Conservation (phyloP, 352 stramenopile genomes). For the Phytophthora agathidicida region DNA sequence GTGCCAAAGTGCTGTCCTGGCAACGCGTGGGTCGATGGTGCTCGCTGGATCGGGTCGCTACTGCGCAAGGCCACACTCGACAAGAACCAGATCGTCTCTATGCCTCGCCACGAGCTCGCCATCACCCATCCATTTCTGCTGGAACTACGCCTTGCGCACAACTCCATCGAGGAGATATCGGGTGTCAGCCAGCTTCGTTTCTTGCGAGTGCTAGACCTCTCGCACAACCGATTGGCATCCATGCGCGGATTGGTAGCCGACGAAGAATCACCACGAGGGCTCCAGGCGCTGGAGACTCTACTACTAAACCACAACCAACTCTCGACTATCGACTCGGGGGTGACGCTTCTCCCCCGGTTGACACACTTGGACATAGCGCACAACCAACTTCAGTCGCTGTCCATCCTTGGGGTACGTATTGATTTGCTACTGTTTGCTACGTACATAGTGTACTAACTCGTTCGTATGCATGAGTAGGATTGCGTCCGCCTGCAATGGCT, state of each 20-base stretch:
- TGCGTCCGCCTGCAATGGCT: slow-evolving; percentile 59
- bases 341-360: slow-evolving; percentile 54
- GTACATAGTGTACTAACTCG: neutral
- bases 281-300: slow-evolving; percentile 58
- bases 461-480: slow-evolving; percentile 33
- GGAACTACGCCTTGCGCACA: slow-evolving; percentile 68
- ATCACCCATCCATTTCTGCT: slow-evolving; percentile 64
- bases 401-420: slow-evolving; percentile 51
- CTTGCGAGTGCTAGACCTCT: slow-evolving; percentile 71
- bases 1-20: slow-evolving; percentile 55
- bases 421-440: neutral
- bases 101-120: slow-evolving; percentile 48
- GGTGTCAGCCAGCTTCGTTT: slow-evolving; percentile 62
- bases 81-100: slow-evolving; percentile 56
- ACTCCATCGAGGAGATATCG: slow-evolving; percentile 56
- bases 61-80: slow-evolving; percentile 58
- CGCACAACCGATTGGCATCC: slow-evolving; percentile 61
- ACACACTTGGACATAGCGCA: slow-evolving; percentile 56
- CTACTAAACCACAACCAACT: slow-evolving; percentile 68
- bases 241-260: slow-evolving; percentile 38
- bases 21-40: slow-evolving; percentile 63
- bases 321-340: slow-evolving; percentile 41
- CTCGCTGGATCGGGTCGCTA: slow-evolving; percentile 67
- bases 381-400: slow-evolving; percentile 56
- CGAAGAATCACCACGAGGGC: slow-evolving; percentile 10